These are phyloP conservation scores for Aplosporella prunicola DNA, from an alignment of 2,329 filamentous ascomycete species.

Conservation along the genomic window DNA sequence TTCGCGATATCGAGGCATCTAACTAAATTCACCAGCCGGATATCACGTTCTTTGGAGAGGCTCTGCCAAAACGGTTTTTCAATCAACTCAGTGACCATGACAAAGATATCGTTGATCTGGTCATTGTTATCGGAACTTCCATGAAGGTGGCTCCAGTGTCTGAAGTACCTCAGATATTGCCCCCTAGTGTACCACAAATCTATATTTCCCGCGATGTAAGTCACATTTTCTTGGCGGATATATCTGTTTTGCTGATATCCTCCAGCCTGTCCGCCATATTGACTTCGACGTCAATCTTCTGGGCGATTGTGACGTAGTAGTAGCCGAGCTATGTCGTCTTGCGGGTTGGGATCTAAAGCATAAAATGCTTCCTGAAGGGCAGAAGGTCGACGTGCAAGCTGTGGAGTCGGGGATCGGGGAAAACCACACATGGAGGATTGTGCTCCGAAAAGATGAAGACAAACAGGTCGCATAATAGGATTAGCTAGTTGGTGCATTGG, in stretches of 20 bases:
- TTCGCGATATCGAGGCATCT: not conserved
- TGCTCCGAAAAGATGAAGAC: too few species aligned
- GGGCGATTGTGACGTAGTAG: slow-evolving; percentile 88
- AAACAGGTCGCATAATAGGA: too few species aligned
- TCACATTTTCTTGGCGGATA: slow-evolving; percentile 12
- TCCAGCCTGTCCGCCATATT: slow-evolving; percentile 67
- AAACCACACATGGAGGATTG: slow-evolving; percentile 14
- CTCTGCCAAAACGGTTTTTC: slow-evolving; percentile 75
- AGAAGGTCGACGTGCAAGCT: slow-evolving; percentile 48
- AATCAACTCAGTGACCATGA: slow-evolving; percentile 73
- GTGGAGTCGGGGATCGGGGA: slow-evolving; percentile 19
- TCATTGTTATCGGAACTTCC: slow-evolving; percentile 92
- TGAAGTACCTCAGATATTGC: slow-evolving; percentile 75
- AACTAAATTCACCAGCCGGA: slow-evolving; percentile 55
- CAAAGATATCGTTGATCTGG: slow-evolving; percentile 69
- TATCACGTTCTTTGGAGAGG: slow-evolving; percentile 96
- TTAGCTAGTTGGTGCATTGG: too few species aligned
- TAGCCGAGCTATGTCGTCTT: slow-evolving; percentile 73
- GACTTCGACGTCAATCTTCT: slow-evolving; percentile 94
- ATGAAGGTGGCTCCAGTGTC: slow-evolving; percentile 93
- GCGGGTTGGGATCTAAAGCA: slow-evolving; percentile 74
- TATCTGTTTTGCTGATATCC: slow-evolving; percentile 6
- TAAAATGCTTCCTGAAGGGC: slow-evolving; percentile 67
- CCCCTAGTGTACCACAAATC: slow-evolving; percentile 74
- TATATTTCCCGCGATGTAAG: slow-evolving; percentile 71